phyloP scores from a whole-genome alignment of 1,139 yeast species.

The Blastobotrys apis region DNA sequence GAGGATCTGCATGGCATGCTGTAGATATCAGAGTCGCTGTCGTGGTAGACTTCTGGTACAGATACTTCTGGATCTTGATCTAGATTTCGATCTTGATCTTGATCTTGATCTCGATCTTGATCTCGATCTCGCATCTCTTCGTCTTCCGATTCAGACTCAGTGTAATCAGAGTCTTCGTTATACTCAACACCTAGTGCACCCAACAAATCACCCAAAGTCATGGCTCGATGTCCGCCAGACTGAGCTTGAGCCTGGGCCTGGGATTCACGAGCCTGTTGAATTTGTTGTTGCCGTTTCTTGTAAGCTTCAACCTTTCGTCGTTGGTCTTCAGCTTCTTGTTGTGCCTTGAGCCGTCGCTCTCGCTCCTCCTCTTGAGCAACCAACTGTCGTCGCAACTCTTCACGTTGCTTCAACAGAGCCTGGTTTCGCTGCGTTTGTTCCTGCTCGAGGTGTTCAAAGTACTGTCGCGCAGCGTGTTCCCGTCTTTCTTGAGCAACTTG shows the following conservation, averaged over 20 bases:
- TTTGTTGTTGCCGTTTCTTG: neutral
- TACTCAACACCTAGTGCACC: neutral
- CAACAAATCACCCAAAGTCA: constrained; percentile 10
- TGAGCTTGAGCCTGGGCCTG: neutral
- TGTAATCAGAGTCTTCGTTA: constrained; percentile 3
- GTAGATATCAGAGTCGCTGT: constrained; percentile 9
- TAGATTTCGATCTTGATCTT: neutral
- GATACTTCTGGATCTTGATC: constrained; percentile 9
- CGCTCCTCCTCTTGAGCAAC: constrained; percentile 1
- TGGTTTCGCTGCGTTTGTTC: too few relatives aligned
- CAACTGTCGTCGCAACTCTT: neutral
- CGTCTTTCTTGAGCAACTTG: constrained; percentile 9
- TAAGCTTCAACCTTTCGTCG: neutral
- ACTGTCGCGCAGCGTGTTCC: constrained; percentile 7
- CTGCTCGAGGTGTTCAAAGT: constrained; percentile 3
- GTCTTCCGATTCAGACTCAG: constrained; percentile 7
- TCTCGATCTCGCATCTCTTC: neutral
- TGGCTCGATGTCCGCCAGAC: neutral
- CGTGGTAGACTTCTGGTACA: constrained; percentile 10
- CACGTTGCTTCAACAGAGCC: constrained; percentile 2
- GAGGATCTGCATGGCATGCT: neutral
- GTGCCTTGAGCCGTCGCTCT: constrained; percentile 1
- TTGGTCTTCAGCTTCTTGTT: constrained; percentile 1
- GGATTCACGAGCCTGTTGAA: neutral
- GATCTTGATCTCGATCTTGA: neutral